These are phyloP conservation scores for Colletotrichum coccodes DNA, from an alignment of 2,329 filamentous ascomycete genomes.

Conservation along the genomic window DNA sequence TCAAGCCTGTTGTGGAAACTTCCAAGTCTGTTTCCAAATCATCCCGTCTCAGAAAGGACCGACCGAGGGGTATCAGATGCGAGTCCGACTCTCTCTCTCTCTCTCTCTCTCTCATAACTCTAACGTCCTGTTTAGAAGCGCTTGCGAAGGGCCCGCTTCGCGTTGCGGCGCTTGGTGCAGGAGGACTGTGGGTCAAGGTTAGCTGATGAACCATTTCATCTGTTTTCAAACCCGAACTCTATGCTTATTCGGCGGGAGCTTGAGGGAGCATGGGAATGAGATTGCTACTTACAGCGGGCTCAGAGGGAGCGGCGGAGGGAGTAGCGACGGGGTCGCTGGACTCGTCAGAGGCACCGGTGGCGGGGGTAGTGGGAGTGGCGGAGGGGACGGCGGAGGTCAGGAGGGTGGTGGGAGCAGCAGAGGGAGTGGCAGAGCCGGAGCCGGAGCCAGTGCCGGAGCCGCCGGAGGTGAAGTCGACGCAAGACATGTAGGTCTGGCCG, in stretches of 20 bases:
- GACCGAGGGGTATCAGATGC: slow-evolving; percentile 21
- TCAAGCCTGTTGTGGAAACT: slow-evolving; percentile 14
- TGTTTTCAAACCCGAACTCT: slow-evolving; percentile 14
- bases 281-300: slow-evolving; percentile 14
- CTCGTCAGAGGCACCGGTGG: slow-evolving; percentile 10
- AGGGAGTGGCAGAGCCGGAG: neutral
- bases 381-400: slow-evolving; percentile 9
- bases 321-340: slow-evolving; percentile 12
- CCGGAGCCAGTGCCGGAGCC: slow-evolving; percentile 23
- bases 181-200: slow-evolving; percentile 9
- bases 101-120: slow-evolving; percentile 17
- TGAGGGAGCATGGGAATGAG: neutral
- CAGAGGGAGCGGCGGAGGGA: slow-evolving; percentile 1
- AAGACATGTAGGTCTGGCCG: slow-evolving; percentile 71
- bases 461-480: slow-evolving; percentile 63
- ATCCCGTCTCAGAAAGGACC: slow-evolving; percentile 18
- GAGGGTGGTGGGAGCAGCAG: slow-evolving; percentile 23
- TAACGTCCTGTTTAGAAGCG: slow-evolving; percentile 20
- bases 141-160: slow-evolving; percentile 30
- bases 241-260: neutral
- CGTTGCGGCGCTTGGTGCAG: slow-evolving; percentile 23
- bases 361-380: slow-evolving; percentile 18
- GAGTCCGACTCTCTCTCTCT: slow-evolving; percentile 8
- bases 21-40: slow-evolving; percentile 21
- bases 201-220: neutral